Evolutionary conservation across 495 filamentous ascomycete species (phyloP).

Genomic region (Xylaria grammica): DNA sequence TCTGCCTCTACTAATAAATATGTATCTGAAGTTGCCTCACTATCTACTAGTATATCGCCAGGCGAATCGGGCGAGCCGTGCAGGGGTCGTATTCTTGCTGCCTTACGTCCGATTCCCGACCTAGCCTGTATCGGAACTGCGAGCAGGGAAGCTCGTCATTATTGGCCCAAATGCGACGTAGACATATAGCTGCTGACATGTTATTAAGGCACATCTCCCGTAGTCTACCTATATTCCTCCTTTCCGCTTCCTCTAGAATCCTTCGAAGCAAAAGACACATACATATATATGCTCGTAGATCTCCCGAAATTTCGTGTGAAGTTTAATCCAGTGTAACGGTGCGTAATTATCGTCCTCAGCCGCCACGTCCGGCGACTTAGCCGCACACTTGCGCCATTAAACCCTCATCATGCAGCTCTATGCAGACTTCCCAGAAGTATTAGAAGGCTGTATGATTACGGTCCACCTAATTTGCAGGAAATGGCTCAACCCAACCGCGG

Average conservation of each 20-base stretch:
- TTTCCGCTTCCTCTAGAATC: not conserved
- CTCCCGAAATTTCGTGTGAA: not conserved
- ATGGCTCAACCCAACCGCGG: not conserved
- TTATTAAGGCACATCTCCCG: not conserved
- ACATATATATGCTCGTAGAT: not conserved
- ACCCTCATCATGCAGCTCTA: not conserved
- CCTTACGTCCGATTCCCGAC: not conserved
- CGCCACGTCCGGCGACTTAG: not conserved
- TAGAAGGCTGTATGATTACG: not conserved
- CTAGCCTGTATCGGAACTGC: conserved; percentile 6
- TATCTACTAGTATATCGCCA: not conserved
- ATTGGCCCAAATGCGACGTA: not conserved
- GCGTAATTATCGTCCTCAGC: not conserved
- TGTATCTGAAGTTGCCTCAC: too few relatives aligned
- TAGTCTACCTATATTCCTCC: not conserved
- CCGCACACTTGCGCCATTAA: not conserved
- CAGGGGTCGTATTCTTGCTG: not conserved
- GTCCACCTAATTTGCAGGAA: not conserved
- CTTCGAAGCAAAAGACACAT: not conserved
- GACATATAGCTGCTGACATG: not conserved
- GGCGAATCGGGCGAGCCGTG: not conserved
- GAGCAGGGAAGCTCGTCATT: not conserved
- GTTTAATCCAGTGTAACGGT: not conserved
- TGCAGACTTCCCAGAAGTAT: not conserved
- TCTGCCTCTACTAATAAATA: too few relatives aligned